Evolutionary conservation across 176 grass and related monocot species (phyloP).

Genomic region (Dendrocalamus sinicus): DNA sequence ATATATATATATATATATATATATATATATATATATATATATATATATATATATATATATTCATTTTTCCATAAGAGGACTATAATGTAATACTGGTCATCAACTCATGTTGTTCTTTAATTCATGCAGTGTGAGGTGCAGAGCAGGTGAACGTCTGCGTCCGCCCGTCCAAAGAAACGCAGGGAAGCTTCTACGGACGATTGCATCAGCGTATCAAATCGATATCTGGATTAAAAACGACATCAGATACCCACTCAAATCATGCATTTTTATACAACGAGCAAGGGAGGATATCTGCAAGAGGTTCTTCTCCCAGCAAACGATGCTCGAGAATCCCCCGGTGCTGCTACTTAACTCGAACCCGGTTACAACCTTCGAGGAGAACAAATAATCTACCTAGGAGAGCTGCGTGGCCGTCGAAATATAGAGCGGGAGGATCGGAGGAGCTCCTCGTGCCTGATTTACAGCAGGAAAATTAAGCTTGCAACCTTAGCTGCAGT

Average conservation of each 20-base stretch:
- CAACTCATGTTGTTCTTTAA: not conserved
- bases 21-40: too few relatives aligned
- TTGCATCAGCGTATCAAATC: conserved; percentile 41
- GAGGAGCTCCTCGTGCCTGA: not conserved
- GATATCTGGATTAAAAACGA: conserved; percentile 44
- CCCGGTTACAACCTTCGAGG: conserved; percentile 1
- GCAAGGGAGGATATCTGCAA: conserved; percentile 23
- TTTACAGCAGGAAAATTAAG: not conserved
- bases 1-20: too few relatives aligned
- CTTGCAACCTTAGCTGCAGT: conserved; percentile 19
- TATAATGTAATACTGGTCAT: not conserved
- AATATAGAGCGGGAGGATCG: not conserved
- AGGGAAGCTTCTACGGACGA: not conserved
- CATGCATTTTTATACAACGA: conserved; percentile 39
- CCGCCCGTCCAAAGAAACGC: conserved; percentile 1
- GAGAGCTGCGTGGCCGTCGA: not conserved
- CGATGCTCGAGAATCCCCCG: not conserved
- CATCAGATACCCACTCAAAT: conserved; percentile 46
- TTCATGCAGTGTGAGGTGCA: conserved; percentile 3
- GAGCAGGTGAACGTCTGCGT: conserved; percentile 35
- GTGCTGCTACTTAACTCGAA: conserved; percentile 7
- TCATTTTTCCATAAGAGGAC: not conserved
- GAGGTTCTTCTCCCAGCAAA: not conserved
- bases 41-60: too few relatives aligned
- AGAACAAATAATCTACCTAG: conserved; percentile 30